phyloP scores from a whole-genome alignment of 2,329 filamentous ascomycete species.

The Cercospora sojina region DNA sequence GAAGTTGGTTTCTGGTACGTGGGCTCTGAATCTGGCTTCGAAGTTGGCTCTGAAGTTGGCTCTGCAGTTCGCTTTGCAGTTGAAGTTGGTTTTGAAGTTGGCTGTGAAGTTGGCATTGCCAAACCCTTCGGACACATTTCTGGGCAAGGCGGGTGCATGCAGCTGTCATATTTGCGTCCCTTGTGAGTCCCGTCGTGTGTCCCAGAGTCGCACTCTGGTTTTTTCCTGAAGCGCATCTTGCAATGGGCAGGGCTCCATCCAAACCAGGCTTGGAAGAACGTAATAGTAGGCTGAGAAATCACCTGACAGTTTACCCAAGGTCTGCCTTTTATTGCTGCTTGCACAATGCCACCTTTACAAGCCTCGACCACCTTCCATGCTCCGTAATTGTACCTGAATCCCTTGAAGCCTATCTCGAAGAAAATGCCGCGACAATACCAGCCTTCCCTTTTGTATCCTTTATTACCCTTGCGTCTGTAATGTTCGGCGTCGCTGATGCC shows the following conservation, averaged over 20 bases:
- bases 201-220: no score
- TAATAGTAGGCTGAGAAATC: no score
- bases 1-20: background rate
- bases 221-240: background rate
- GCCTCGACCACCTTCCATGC: background rate
- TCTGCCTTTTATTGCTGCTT: background rate
- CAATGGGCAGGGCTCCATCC: background rate
- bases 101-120: background rate
- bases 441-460: background rate
- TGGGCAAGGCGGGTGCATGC: background rate
- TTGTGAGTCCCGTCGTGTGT: no score
- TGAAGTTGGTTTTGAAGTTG: background rate
- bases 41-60: background rate
- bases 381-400: background rate
- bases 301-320: background rate
- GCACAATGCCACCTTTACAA: background rate
- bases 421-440: background rate
- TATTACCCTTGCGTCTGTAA: background rate
- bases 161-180: background rate
- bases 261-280: no score
- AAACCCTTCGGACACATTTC: background rate
- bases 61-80: background rate
- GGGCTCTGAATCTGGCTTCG: background rate
- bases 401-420: background rate
- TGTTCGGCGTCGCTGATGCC: background rate